phyloP scores from a whole-genome alignment of 257 asterid genomes.

The Solanum dulcamara region DNA sequence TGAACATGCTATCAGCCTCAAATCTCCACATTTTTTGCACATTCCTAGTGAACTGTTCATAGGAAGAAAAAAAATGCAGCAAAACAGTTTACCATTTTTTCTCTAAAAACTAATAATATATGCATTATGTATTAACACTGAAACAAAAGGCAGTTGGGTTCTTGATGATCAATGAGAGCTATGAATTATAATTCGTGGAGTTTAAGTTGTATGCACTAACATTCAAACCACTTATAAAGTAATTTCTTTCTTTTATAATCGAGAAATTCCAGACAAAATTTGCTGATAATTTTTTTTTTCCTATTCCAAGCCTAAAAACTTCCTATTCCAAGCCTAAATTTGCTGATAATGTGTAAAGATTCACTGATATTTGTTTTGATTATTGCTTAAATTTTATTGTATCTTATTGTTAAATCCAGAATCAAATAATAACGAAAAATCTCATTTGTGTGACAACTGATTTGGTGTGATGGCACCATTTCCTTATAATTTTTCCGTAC shows the following conservation, averaged over 20 bases:
- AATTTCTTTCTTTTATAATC: neutral
- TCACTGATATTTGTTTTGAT: no score
- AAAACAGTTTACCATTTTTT: neutral
- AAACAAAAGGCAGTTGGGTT: neutral
- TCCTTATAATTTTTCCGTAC: no score
- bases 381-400: no score
- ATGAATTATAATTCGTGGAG: neutral
- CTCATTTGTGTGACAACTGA: no score
- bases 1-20: constrained; percentile 65
- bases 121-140: neutral
- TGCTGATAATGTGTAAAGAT: no score
- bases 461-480: no score
- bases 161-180: neutral
- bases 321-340: no score
- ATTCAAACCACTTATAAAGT: neutral
- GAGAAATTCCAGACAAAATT: neutral
- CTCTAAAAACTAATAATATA: neutral
- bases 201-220: neutral
- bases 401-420: no score
- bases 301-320: no score
- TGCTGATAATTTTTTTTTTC: no score
- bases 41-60: constrained; percentile 59
- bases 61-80: neutral
- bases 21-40: constrained; percentile 86
- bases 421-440: no score